phyloP scores from a whole-genome alignment of 2,329 filamentous ascomycete species.

The Calonectria montana region DNA sequence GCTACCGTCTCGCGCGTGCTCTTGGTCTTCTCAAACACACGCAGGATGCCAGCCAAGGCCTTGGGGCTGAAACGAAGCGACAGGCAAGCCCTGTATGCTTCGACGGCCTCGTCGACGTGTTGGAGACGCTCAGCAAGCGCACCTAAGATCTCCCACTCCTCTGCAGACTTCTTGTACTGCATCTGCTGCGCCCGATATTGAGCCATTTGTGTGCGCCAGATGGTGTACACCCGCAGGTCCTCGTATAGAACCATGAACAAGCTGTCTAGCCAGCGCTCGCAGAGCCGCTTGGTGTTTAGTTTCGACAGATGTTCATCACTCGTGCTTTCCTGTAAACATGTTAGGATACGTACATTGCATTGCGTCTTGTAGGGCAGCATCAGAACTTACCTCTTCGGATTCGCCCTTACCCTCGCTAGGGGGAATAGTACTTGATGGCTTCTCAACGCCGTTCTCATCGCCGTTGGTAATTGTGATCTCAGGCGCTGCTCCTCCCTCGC shows the following conservation, averaged over 20 bases:
- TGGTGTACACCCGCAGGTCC: conserved; percentile 97
- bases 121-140: conserved; percentile 93
- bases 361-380: not conserved
- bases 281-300: conserved; percentile 96
- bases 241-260: conserved; percentile 99
- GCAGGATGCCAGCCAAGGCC: conserved; percentile 86
- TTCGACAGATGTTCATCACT: conserved; percentile 83
- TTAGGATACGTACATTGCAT: conserved; percentile 39
- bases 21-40: conserved; percentile 80
- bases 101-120: conserved; percentile 89
- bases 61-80: conserved; percentile 92
- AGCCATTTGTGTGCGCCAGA: conserved; percentile 98
- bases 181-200: conserved; percentile 94
- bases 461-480: conserved; percentile 46
- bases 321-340: conserved; percentile 63
- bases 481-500: conserved; percentile 34
- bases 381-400: conserved; percentile 71
- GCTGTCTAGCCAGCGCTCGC: conserved; percentile 97
- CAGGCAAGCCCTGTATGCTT: conserved; percentile 92
- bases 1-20: conserved; percentile 85
- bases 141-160: conserved; percentile 98
- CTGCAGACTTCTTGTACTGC: conserved; percentile 95
- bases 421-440: conserved; percentile 81
- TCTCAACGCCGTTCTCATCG: conserved; percentile 69
- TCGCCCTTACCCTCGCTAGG: conserved; percentile 82